Evolutionary conservation across 331 rosid species (phyloP).

Genomic region (Rosa hybrid): DNA sequence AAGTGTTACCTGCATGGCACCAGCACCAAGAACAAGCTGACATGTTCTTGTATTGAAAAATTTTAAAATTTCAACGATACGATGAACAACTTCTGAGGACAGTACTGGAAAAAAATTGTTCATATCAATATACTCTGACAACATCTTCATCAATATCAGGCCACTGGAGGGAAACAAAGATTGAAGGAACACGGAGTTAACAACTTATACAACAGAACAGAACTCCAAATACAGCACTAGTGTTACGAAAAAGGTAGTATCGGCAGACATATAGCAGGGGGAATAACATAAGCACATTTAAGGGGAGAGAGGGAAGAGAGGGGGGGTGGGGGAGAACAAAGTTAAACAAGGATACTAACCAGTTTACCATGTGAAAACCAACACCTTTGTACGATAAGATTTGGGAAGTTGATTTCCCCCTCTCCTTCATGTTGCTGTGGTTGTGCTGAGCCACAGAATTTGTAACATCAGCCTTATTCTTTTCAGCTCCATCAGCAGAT

Average conservation of each 20-base stretch:
- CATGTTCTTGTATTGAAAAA: conserved; percentile 97
- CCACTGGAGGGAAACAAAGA: conserved; percentile 61
- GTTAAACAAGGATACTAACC: conserved; percentile 67
- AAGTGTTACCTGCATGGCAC: conserved; percentile 94
- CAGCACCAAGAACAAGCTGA: conserved; percentile 99
- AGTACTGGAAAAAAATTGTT: conserved; percentile 73
- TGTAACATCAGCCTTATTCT: conserved; percentile 43
- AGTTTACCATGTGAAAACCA: conserved; percentile 98
- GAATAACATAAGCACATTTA: neutral
- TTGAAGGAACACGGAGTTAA: conserved; percentile 18
- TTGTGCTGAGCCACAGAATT: conserved; percentile 47
- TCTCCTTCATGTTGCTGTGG: conserved; percentile 59
- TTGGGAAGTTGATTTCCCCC: conserved; percentile 73
- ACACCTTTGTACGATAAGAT: conserved; percentile 67
- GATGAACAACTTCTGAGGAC: conserved; percentile 94
- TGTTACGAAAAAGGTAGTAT: neutral
- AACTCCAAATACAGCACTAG: neutral
- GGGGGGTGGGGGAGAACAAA: too few species aligned
- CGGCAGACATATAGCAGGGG: neutral
- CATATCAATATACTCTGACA: conserved; percentile 94
- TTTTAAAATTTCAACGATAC: conserved; percentile 86
- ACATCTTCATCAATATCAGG: conserved; percentile 91
- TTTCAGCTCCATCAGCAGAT: conserved; percentile 32
- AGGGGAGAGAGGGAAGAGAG: too few species aligned
- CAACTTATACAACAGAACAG: neutral